Evolutionary conservation across 495 filamentous ascomycete species (phyloP).

Genomic region (Tuber indicum): DNA sequence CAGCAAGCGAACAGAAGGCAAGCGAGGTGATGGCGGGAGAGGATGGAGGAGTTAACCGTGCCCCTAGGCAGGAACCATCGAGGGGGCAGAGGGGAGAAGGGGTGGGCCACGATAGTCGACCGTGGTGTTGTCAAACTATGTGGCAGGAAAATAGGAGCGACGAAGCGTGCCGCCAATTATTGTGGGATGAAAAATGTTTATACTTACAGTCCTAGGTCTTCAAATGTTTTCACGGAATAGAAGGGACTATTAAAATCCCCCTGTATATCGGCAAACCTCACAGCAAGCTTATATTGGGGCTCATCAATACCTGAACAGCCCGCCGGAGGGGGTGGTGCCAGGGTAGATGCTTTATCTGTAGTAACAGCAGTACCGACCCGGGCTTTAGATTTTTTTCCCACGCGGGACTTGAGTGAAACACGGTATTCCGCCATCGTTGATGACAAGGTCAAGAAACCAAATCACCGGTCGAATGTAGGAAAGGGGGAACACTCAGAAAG

Average conservation of each 20-base stretch:
- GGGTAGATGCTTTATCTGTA: background rate
- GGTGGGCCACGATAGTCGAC: no score
- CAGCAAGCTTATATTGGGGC: constrained; percentile 54
- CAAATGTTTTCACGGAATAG: constrained; percentile 76
- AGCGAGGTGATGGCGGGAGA: no score
- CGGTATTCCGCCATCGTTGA: constrained; percentile 33
- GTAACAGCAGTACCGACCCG: background rate
- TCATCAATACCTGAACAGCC: constrained; percentile 25
- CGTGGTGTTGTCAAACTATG: no score
- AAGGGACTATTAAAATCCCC: constrained; percentile 81
- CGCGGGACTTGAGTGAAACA: constrained; percentile 36
- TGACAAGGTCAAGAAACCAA: background rate
- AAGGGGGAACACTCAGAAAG: background rate
- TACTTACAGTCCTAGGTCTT: constrained; percentile 77
- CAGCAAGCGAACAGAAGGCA: no score
- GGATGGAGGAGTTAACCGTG: no score
- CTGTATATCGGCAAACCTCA: constrained; percentile 87
- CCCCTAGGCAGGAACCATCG: no score
- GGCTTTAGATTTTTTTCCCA: constrained; percentile 25
- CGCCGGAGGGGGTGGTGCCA: constrained; percentile 15
- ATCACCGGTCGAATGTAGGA: background rate
- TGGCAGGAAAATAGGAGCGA: no score
- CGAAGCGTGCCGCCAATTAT: no score
- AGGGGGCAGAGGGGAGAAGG: no score
- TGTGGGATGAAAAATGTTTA: background rate